phyloP scores from a whole-genome alignment of 2,329 filamentous ascomycete species.

The Ceratocystiopsis brevicomis region DNA sequence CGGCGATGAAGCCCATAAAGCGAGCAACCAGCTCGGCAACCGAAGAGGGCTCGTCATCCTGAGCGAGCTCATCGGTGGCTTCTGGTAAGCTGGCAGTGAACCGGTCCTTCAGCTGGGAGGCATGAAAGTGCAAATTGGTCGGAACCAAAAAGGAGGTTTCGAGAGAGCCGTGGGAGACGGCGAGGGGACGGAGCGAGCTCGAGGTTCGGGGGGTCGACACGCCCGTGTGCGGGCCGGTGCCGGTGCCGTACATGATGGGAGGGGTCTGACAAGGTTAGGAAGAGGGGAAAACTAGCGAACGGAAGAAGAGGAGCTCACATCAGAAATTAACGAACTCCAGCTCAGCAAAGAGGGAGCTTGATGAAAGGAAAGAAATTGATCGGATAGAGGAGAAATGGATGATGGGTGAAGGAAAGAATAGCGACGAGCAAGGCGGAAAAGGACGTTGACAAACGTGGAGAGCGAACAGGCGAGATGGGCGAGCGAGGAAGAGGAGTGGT shows the following conservation, averaged over 20 bases:
- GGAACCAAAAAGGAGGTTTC: constrained; percentile 93
- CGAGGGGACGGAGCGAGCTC: constrained; percentile 78
- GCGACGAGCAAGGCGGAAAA: neutral
- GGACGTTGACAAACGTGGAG: neutral
- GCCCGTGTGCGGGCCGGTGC: constrained; percentile 76
- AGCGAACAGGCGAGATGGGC: constrained; percentile 13
- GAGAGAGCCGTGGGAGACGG: constrained; percentile 80
- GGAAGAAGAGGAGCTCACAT: constrained; percentile 2
- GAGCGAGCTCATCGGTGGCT: constrained; percentile 90
- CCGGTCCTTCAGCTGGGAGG: constrained; percentile 78
- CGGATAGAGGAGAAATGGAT: neutral
- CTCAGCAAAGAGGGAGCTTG: constrained; percentile 11
- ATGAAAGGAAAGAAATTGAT: neutral
- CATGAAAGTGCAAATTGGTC: constrained; percentile 88
- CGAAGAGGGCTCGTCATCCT: constrained; percentile 98
- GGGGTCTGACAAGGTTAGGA: too few relatives aligned
- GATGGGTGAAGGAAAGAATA: neutral
- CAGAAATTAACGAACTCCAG: constrained; percentile 4
- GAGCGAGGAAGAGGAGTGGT: constrained; percentile 7
- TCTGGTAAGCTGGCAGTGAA: constrained; percentile 72
- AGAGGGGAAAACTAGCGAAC: neutral
- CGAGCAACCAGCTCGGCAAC: constrained; percentile 78
- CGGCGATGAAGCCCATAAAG: constrained; percentile 78
- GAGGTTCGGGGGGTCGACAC: constrained; percentile 91
- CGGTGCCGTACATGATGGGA: constrained; percentile 60